Percentiles rank a stretch among this genome's conserved stretches.
phyloP scores from a whole-genome alignment of 2,329 filamentous ascomycete species.

The Stagonosporopsis tanaceti region DNA sequence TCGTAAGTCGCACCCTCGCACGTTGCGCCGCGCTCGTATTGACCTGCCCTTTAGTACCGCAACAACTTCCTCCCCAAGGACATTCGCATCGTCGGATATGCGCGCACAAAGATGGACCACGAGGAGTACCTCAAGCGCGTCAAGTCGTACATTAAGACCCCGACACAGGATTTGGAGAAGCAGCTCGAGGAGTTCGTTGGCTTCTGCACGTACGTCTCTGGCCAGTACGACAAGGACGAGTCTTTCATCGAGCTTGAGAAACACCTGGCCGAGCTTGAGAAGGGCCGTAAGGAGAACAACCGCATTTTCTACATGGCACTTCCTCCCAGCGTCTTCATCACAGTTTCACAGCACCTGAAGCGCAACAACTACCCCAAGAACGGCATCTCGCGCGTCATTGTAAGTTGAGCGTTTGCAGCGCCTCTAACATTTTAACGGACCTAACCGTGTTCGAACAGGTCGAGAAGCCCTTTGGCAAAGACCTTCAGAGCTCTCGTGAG shows the following conservation, averaged over 20 bases:
- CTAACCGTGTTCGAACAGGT: slow-evolving; percentile 65
- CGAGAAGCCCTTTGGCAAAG: slow-evolving; percentile 99
- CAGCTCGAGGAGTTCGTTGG: slow-evolving; percentile 89
- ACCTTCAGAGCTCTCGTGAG: slow-evolving; percentile 90
- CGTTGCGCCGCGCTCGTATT: slow-evolving; percentile 20
- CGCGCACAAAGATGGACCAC: slow-evolving; percentile 98
- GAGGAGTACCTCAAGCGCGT: slow-evolving; percentile 93
- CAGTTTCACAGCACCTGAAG: slow-evolving; percentile 96
- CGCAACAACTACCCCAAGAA: slow-evolving; percentile 93
- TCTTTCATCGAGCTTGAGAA: slow-evolving; percentile 86
- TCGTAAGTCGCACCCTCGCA: slow-evolving; percentile 70
- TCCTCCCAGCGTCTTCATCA: slow-evolving; percentile 96
- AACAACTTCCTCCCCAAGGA: slow-evolving; percentile 98
- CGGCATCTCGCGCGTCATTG: slow-evolving; percentile 93
- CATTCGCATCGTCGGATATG: slow-evolving; percentile 97
- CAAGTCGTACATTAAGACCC: slow-evolving; percentile 98
- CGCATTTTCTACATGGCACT: slow-evolving; percentile 99
- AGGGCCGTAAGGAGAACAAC: slow-evolving; percentile 82
- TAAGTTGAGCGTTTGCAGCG: slow-evolving; percentile 55
- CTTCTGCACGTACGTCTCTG: slow-evolving; percentile 92
- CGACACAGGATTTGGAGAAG: slow-evolving; percentile 95
- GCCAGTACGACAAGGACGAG: slow-evolving; percentile 97
- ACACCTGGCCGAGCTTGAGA: slow-evolving; percentile 86
- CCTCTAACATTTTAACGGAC: slow-evolving; percentile 4
- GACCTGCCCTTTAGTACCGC: slow-evolving; percentile 72